Evolutionary conservation across 2,329 filamentous ascomycete genomes (phyloP), one percentile per base, ranked within the genome.

Genomic region (Colletotrichum euphorbiae): DNA sequence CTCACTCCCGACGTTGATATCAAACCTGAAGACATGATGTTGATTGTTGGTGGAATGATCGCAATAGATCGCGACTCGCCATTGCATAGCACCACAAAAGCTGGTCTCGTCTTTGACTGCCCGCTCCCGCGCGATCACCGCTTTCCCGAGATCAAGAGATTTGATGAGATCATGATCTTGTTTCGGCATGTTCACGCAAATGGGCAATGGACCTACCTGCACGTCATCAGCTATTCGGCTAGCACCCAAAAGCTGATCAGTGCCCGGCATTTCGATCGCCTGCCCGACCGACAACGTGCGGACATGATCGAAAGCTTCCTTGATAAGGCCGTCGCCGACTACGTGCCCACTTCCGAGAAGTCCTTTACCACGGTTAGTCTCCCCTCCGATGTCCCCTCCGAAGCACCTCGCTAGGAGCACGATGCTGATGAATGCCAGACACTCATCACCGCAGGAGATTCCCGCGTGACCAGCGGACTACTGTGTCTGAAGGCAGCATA

Each of bases 51-150:
- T n/a, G 1, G 2, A 0, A 46, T 46, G 43, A 6, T 46, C 43
- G 19, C 7, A 0, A 8, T 0, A 5, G 11, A 46, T 0, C 7
- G 9, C 12, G 43, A 24, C 9, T 9, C 5, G n/a, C 0, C 43
- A 46, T 19, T 21, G n/a, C 24, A 46, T 24, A 21, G 43, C n/a
- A 46, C 43, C 43, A 0, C 0, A 0, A 46, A 46, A 0, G 43
- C 43, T n/a, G 43, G 43, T 9, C 43, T 46, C 2, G 45, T 48
- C 45, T 7, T 48, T 19, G 45, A 48, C 45, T 48, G 12, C 3
- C 45, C 45, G 11, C 45, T 48, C 1, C 1, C 45, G 0, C 12
- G 12, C 45, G 19, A 1, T 2, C 11, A 24, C 2, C 19, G 3
- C 11, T 48, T 48, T 24, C 1, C 19, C 0, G 45, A 48, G 11